Conservation (phyloP, 169 alveolate genomes). For the Neospora caninum region DNA sequence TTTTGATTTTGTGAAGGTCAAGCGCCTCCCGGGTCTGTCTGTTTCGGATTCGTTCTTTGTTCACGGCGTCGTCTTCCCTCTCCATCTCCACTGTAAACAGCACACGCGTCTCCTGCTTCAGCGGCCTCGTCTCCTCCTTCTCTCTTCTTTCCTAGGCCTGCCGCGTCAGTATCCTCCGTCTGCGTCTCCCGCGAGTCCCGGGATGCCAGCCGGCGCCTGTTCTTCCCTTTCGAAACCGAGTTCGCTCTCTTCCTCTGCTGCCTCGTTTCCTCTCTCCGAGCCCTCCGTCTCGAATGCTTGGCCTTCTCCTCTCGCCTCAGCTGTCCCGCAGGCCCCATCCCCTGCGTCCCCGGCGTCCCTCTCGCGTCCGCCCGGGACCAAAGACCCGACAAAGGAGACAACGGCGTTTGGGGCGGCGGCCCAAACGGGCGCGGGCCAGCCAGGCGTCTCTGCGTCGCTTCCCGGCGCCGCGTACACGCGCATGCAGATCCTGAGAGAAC, state of each 20-base stretch:
- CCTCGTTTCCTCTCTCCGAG: background rate
- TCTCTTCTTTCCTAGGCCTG: background rate
- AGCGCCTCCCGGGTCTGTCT: background rate
- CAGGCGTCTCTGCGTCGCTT: background rate
- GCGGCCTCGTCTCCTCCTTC: slow-evolving; percentile 26
- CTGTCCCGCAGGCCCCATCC: background rate
- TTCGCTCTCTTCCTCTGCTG: background rate
- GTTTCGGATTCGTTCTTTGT: slow-evolving; percentile 11
- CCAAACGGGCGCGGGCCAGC: background rate
- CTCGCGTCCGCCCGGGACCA: background rate
- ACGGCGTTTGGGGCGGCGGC: background rate
- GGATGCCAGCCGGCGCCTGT: too few species aligned
- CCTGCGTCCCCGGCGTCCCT: background rate
- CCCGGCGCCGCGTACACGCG: background rate
- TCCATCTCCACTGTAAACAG: background rate
- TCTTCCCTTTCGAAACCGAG: too few species aligned
- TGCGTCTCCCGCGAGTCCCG: background rate
- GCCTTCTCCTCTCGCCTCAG: too few species aligned
- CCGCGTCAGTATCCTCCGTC: background rate
- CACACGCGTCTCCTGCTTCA: background rate
- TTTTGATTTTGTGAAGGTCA: slow-evolving; percentile 1
- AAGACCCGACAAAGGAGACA: background rate
- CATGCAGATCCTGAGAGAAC: slow-evolving; percentile 24
- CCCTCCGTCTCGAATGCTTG: too few species aligned
- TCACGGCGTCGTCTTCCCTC: slow-evolving; percentile 24